A percentile compares a stretch with the other conserved stretches of the same genome.
phyloP scores from a whole-genome alignment of 2,329 filamentous ascomycete species.

The Myotisia sp. region DNA sequence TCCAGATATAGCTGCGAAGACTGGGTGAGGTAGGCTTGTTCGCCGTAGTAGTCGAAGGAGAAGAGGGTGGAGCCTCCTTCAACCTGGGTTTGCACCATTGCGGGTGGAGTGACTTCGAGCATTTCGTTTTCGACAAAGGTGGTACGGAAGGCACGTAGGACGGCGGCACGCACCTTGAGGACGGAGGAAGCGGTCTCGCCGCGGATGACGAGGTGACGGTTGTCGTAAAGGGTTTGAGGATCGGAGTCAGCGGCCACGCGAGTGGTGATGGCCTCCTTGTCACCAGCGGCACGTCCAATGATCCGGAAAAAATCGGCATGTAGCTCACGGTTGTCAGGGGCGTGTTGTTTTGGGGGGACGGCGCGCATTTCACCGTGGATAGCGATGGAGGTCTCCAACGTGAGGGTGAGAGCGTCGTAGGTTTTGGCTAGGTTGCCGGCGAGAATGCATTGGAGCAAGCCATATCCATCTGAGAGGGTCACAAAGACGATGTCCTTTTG shows the following conservation, averaged over 20 bases:
- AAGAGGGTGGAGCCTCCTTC: conserved; percentile 89
- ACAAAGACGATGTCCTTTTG: conserved; percentile 82
- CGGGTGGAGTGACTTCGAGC: conserved; percentile 74
- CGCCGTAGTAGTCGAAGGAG: conserved; percentile 75
- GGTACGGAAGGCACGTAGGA: conserved; percentile 66
- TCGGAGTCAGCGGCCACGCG: conserved; percentile 54
- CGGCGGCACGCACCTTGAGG: conserved; percentile 70
- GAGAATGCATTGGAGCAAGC: conserved; percentile 71
- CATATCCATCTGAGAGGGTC: conserved; percentile 72
- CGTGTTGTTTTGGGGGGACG: conserved; percentile 62
- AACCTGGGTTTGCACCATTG: conserved; percentile 87
- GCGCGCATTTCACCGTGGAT: conserved; percentile 72
- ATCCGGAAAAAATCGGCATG: conserved; percentile 82
- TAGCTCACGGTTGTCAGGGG: conserved; percentile 72
- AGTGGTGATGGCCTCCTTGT: conserved; percentile 86
- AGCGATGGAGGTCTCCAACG: conserved; percentile 73
- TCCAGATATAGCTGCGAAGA: conserved; percentile 96
- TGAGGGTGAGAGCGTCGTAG: conserved; percentile 78
- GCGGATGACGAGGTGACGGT: conserved; percentile 71
- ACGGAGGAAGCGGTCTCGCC: conserved; percentile 72
- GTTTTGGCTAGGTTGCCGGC: conserved; percentile 71
- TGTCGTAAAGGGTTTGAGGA: conserved; percentile 60
- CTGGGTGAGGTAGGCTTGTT: conserved; percentile 86
- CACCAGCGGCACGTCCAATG: conserved; percentile 64
- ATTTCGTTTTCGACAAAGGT: conserved; percentile 64